Conservation (phyloP, 2,329 filamentous ascomycete species). For the Pseudogymnoascus pannorum region DNA sequence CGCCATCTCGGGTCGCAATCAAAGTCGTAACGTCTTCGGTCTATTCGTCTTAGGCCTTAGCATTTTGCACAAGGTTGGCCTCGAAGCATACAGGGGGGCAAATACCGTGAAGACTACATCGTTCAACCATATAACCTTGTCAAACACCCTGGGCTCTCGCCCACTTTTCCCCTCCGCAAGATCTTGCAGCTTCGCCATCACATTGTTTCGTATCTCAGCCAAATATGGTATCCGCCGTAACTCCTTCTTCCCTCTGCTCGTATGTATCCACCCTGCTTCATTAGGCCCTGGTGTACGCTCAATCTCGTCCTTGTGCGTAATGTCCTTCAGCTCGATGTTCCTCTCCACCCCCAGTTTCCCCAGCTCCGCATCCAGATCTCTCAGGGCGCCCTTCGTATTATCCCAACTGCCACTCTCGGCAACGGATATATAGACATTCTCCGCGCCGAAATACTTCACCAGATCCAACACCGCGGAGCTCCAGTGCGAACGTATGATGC, state of each 20-base stretch:
- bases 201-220: conserved; percentile 54
- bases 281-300: conserved; percentile 34
- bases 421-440: conserved; percentile 62
- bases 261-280: conserved; percentile 55
- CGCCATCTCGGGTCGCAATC: conserved; percentile 48
- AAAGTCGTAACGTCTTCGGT: conserved; percentile 48
- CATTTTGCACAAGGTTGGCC: neutral
- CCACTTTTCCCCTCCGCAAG: conserved; percentile 36
- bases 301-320: conserved; percentile 52
- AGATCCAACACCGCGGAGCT: conserved; percentile 51
- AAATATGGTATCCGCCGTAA: conserved; percentile 63
- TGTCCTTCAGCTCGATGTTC: conserved; percentile 49
- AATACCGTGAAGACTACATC: conserved; percentile 54
- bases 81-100: conserved; percentile 6
- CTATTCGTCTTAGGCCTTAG: conserved; percentile 26
- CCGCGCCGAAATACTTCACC: conserved; percentile 47
- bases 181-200: conserved; percentile 50
- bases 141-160: conserved; percentile 36
- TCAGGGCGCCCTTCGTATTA: conserved; percentile 55
- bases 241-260: conserved; percentile 45
- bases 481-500: conserved; percentile 55
- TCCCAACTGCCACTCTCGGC: conserved; percentile 65
- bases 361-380: conserved; percentile 47
- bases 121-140: conserved; percentile 55
- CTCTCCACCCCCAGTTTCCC: conserved; percentile 44